Percentiles rank a stretch among this genome's conserved stretches.
Evolutionary conservation across 768 basidiomycete genomes (phyloP).

Genomic region (Phanerochaete carnosa): DNA sequence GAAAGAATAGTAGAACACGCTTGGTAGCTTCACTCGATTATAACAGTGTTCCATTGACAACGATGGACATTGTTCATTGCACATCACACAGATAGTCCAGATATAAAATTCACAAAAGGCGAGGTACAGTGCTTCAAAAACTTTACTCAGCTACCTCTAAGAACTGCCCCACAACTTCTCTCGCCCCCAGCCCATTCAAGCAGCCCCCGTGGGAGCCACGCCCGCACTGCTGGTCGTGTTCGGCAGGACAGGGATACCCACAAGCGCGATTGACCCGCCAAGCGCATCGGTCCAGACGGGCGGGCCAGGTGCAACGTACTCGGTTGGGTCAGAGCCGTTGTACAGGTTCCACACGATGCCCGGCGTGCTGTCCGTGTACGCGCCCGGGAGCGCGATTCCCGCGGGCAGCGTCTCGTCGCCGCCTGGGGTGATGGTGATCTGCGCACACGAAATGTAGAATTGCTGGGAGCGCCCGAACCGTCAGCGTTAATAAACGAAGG

Average conservation of each 20-base stretch:
- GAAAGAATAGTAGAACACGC: no score
- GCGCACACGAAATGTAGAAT: slow-evolving; percentile 11
- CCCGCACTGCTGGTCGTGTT: slow-evolving; percentile 1
- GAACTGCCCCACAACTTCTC: background rate
- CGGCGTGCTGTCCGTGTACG: slow-evolving; percentile 11
- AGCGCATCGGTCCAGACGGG: slow-evolving; percentile 6
- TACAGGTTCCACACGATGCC: slow-evolving; percentile 11
- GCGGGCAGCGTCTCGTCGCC: slow-evolving; percentile 1
- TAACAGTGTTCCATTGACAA: background rate
- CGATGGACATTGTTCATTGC: background rate
- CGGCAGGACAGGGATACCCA: slow-evolving; percentile 3
- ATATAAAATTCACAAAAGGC: background rate
- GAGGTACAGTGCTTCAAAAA: background rate
- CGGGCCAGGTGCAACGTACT: slow-evolving; percentile 7
- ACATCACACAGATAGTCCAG: background rate
- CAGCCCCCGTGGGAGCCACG: background rate
- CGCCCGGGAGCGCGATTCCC: slow-evolving; percentile 10
- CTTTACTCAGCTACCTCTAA: background rate
- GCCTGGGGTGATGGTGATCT: slow-evolving; percentile 1
- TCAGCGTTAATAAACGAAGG: background rate
- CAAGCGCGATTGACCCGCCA: slow-evolving; percentile 4
- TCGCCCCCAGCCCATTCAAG: background rate
- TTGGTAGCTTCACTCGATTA: no score
- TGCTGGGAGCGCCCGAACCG: background rate
- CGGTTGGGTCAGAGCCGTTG: slow-evolving; percentile 2